Evolutionary conservation across 805 yeast genomes (phyloP).

Genomic region (Wickerhamomyces hampshirensis): DNA sequence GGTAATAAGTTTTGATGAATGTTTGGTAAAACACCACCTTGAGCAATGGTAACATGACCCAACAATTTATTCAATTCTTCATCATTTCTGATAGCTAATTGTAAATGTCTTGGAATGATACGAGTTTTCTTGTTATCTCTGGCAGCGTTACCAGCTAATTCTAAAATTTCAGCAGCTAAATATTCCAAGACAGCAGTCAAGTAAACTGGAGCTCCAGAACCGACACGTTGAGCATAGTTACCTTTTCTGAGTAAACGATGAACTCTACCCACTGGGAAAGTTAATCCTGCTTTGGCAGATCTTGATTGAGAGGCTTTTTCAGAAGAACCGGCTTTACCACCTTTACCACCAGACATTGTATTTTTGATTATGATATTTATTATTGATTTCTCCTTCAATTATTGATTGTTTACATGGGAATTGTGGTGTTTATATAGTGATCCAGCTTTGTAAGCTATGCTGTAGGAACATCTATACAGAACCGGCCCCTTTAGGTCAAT

Average conservation of each 20-base stretch:
- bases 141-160: conserved; percentile 97
- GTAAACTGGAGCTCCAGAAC: conserved; percentile 99
- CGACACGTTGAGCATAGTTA: conserved; percentile 97
- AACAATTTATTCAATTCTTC: conserved; percentile 95
- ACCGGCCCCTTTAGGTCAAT: too few relatives aligned
- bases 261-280: conserved; percentile 99
- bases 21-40: conserved; percentile 99
- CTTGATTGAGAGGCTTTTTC: conserved; percentile 96
- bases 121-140: conserved; percentile 99
- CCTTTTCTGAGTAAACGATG: conserved; percentile 96
- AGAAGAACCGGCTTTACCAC: conserved; percentile 92
- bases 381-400: not conserved
- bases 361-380: conserved; percentile 26
- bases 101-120: conserved; percentile 98
- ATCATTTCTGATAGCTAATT: conserved; percentile 97
- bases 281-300: conserved; percentile 97
- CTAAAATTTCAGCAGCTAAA: conserved; percentile 96
- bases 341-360: conserved; percentile 63
- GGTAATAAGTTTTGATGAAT: conserved; percentile 90
- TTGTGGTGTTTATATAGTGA: not conserved
- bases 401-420: not conserved
- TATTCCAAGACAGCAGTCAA: conserved; percentile 96
- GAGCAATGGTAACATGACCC: conserved; percentile 92
- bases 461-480: too few relatives aligned
- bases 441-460: not conserved